Evolutionary conservation across 148 eudicot species (phyloP), one percentile per base, ranked within the genome.

Genomic region (Silene latifolia): DNA sequence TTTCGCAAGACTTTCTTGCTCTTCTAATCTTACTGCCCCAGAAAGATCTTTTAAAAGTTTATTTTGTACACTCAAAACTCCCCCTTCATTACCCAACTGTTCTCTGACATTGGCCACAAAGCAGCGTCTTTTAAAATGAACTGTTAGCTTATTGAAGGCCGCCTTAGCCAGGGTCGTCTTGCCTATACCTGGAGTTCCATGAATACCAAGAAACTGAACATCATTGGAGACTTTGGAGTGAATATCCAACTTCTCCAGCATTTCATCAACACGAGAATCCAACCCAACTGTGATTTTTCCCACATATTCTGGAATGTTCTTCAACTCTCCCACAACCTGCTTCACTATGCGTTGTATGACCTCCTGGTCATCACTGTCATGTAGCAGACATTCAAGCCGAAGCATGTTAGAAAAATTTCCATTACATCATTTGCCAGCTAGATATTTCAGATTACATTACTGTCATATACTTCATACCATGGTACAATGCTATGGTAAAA

Each of bases 131-230:
- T 73, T 76, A 58, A 87, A 89, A 23, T 63, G 68, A 67, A 29
- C 62, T 8, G 78, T 77, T 8, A 89, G 88, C 80, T 80, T 83
- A 80, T 86, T 89, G 69, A 74, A 89, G 29, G 81, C 78, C 15
- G 91, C 87, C 79, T 87, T 89, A 35, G 90, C 89, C 58, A 89
- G 76, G 68, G 93, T 89, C 54, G 93, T 89, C 81, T 89, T 89
- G 54, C 93, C 93, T 76, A 89, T 79, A 48, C 93, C 93, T 48
- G 88, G 89, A 51, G 79, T 75, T 21, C 93, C 93, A 60, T 80
- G 88, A 46, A 89, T 44, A 69, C 88, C 85, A 27, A 89, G 74
- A 78, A 82, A 80, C 54, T 47, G 67, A 56, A 83, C 71, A 21
- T 56, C 86, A 23, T 13, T 47, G 19, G 75, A 68, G 20, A 54